Base-by-base conservation (phyloP, 2,329 filamentous ascomycete genomes). In the Curvularia eragrostidis region DNA sequence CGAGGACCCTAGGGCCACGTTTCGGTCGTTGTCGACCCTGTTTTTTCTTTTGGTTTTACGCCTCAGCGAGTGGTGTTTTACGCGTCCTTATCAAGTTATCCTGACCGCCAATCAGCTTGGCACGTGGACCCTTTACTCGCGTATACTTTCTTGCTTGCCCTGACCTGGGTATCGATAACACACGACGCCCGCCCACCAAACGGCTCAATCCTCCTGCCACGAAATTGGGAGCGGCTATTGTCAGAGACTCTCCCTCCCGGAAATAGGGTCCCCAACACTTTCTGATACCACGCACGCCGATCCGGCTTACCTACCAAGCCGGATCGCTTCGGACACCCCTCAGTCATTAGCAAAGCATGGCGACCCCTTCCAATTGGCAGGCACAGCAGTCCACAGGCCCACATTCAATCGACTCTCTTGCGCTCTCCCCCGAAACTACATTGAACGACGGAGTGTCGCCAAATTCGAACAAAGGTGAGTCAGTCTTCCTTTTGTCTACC, bases 401-500 rank as follows among this genome's bases (percentile, higher is more conserved):
- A 53, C 63, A 58, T 44, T 63, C 58, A 65, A 65, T 54, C 62
- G 61, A 65, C 59, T 55, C 64, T 30, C 49, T 64, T 58, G 56
- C 62, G 46, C 52, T 52, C 39, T 42, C 59, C 42, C 62, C 48
- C 59, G 57, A 55, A 57, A 60, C 53, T 49, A 58, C 58, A 41
- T 58, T 62, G 51, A 68, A 70, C n/a, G 68, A 61, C 43, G 65
- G 64, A 61, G 57, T 62, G 57, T 74, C 73, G 62, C 68, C 71
- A 42, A 69, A 62, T 50, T 57, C 68, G 41, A 76, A 64, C 44
- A 76, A 76, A 70, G 69, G 73, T 75, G 63, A 68, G 73, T 75
- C 56, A 7, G 2, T 38, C 9, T 2, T 18, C 13, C 23, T 39
- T 23, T 24, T 49, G 13, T 18, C 38, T 24, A 26, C 32, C 30